These are phyloP conservation scores for Auricularia cornea DNA, from an alignment of 768 basidiomycete genomes.

Conservation along the genomic window DNA sequence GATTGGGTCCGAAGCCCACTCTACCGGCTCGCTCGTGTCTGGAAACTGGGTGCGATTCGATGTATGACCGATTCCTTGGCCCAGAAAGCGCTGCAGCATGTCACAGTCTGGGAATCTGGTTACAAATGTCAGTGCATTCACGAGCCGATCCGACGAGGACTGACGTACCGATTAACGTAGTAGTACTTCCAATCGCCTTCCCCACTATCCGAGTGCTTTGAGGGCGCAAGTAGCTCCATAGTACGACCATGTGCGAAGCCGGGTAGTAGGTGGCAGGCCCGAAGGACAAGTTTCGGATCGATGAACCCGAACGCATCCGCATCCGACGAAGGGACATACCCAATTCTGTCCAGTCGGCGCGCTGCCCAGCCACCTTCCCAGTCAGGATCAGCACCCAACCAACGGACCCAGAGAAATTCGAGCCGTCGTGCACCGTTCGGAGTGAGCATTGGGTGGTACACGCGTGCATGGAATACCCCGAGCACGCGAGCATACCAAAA, in stretches of 20 bases:
- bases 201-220: conserved; percentile 3
- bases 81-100: background rate
- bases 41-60: background rate
- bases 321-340: conserved; percentile 27
- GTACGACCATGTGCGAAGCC: conserved; percentile 24
- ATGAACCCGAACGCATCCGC: conserved; percentile 36
- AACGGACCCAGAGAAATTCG: conserved; percentile 36
- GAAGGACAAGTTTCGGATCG: conserved; percentile 33
- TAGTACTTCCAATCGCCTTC: conserved; percentile 26
- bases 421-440: conserved; percentile 12
- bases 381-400: conserved; percentile 25
- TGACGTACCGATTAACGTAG: conserved; percentile 31
- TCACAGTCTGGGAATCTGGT: background rate
- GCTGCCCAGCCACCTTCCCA: conserved; percentile 20
- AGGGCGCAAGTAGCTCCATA: conserved; percentile 7
- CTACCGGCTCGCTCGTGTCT: background rate
- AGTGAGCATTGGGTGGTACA: conserved; percentile 5
- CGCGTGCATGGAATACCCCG: conserved; percentile 23
- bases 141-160: too few relatives aligned
- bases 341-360: conserved; percentile 28
- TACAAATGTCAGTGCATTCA: background rate
- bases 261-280: conserved; percentile 35
- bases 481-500: conserved; percentile 30
- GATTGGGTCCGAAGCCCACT: too few relatives aligned
- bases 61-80: background rate